Evolutionary conservation across 179 eudicot species (phyloP), one percentile per base, ranked within the genome.

Genomic region (Silene vulgaris): DNA sequence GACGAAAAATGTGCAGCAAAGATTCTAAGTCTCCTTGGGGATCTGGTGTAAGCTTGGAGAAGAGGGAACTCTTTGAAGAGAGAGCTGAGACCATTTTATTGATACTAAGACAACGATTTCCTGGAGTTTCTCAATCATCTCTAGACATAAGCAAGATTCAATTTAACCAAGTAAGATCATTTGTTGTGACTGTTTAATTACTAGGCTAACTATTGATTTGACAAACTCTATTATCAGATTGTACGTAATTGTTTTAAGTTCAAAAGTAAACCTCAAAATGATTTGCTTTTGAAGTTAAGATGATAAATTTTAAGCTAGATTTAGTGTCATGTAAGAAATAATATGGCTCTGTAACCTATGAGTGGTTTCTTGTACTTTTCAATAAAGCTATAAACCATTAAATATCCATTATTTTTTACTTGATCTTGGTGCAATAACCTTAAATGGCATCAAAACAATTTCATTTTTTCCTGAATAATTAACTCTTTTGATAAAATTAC

Each of bases 21-120:
- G 98, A 93, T 35, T 76, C 81, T 19, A 90, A 90, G 75, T 89
- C 95, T 40, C 71, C 92, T 14, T 93, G 98, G 98, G 86, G 98
- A 54, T 87, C 97, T 11, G 83, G 83, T 40, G 95, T 93, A 54
- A 93, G 95, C 74, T 59, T 86, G 35, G 98, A 89, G 80, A 93
- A 91, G 77, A 84, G 92, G 75, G 97, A 91, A 77, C 77, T 86
- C 45, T 85, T 91, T 66, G 97, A 90, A 87, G 97, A 91, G 14
- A 83, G 95, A 79, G 92, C 92, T 0, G 91, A 87, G 73, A 87
- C 95, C 4, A 80, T 91, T 29, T 81, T 91, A 45, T 79, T 86
- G 1, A 86, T 90, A 9, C 72, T 91, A 32, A 91, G 90, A 84
- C 95, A 91, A 13, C 76, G 91, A 8, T 91, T 82, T 73, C 97